Base-by-base conservation (phyloP, 371 early-diverging fungal genomes). In the Ordospora pajunii region DNA sequence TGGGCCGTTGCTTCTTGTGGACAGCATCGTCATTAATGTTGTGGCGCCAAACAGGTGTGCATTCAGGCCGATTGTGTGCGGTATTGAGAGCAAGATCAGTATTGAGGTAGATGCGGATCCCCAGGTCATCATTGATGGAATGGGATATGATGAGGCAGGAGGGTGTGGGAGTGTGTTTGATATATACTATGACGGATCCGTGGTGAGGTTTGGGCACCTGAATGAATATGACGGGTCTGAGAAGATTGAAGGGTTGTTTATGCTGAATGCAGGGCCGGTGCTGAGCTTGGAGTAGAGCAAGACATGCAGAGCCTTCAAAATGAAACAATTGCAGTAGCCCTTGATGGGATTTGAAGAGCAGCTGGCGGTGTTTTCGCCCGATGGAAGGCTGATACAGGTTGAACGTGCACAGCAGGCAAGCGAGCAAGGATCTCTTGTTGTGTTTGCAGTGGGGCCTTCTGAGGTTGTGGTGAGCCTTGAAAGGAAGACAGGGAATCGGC, bases 351-450 rank as follows among this genome's bases (percentile, higher is more conserved):
- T 81, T 77, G 83, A 84, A 53, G 70, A 75, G 67, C 94, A 95
- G 63, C 88, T 96, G 75, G 96, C 97, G 53, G 92, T 97, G 74
- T 99, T 99, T 85, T 95, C 96, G 40, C 97, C 99, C 50, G 97
- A 99, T 85, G 99, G 99, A 65, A 94, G 96, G 85, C 87, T 99
- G 72, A 95, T 96, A 86, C 99, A 97, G 88, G 98, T 99, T 71
- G 98, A 99, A 87, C 97, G 97, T 85, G 99, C 99, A 54, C 90
- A 94, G 74, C 95, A 97, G 81, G 97, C 98, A 44, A 93, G 95
- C 62, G 88, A 93, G 80, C 95, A 93, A 84, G 98, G 98, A 69
- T 93, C 93, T 44, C 73, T 77, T 12, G 79, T 84, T 19, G 73
- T 80, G n/a, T 82, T 84, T 71, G 70, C 62, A 21, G 69, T 69